These are phyloP conservation scores for Sclerotinia borealis DNA, from an alignment of 2,329 filamentous ascomycete species.

Conservation along the genomic window DNA sequence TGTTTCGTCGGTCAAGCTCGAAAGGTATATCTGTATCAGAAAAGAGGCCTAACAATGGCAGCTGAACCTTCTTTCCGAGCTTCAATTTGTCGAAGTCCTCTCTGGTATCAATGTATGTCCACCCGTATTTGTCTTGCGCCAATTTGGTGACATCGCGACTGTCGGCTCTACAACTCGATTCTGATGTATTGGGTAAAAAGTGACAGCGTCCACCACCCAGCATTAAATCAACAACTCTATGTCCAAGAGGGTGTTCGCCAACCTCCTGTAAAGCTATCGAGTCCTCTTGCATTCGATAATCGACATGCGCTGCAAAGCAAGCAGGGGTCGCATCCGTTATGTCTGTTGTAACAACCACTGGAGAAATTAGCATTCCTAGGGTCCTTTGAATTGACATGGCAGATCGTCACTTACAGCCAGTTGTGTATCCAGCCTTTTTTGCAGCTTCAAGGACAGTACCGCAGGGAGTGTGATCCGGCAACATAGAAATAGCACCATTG, in stretches of 20 bases:
- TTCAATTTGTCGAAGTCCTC: conserved; percentile 70
- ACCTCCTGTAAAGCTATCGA: conserved; percentile 89
- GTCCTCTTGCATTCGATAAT: conserved; percentile 74
- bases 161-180: conserved; percentile 77
- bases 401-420: conserved; percentile 44
- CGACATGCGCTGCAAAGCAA: conserved; percentile 86
- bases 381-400: neutral
- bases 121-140: conserved; percentile 70
- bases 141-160: conserved; percentile 66
- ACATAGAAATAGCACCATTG: conserved; percentile 88
- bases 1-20: conserved; percentile 80
- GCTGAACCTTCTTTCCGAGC: conserved; percentile 50
- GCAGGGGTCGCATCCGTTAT: conserved; percentile 95
- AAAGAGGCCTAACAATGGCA: conserved; percentile 83
- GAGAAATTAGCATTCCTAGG: neutral
- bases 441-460: conserved; percentile 91
- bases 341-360: conserved; percentile 84
- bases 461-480: conserved; percentile 80
- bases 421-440: conserved; percentile 84
- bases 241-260: conserved; percentile 78
- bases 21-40: conserved; percentile 80
- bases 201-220: conserved; percentile 90
- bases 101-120: conserved; percentile 69
- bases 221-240: conserved; percentile 82
- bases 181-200: conserved; percentile 77